phyloP scores from a whole-genome alignment of 768 basidiomycete species.

The Rhodocollybia butyracea region DNA sequence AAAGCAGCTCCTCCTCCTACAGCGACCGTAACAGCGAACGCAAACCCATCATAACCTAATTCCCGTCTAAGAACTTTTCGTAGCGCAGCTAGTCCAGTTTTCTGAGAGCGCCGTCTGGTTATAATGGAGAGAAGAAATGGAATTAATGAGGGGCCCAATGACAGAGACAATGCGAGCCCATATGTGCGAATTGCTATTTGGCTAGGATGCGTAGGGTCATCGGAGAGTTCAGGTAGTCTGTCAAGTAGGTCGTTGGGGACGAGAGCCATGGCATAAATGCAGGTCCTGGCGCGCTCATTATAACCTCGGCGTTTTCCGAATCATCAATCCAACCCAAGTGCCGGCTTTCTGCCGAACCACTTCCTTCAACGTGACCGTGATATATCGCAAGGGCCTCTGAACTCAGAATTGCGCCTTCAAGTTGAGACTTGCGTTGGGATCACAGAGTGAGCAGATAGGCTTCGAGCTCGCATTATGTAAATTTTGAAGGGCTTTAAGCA shows the following conservation, averaged over 20 bases:
- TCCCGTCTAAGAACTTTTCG: slow-evolving; percentile 47
- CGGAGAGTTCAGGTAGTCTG: slow-evolving; percentile 22
- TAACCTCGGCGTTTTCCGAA: too few species aligned
- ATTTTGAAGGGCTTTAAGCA: too few species aligned
- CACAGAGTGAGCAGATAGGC: too few species aligned
- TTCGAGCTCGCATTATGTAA: too few species aligned
- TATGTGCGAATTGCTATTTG: slow-evolving; percentile 68
- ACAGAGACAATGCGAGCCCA: slow-evolving; percentile 58
- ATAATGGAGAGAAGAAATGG: slow-evolving; percentile 43
- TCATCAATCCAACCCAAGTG: too few species aligned
- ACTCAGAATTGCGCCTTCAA: too few species aligned
- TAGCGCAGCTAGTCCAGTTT: slow-evolving; percentile 19
- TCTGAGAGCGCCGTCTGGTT: slow-evolving; percentile 16
- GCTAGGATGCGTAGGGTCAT: slow-evolving; percentile 46
- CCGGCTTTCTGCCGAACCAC: too few species aligned
- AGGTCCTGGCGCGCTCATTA: too few species aligned
- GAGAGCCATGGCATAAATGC: background rate
- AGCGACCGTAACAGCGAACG: slow-evolving; percentile 61
- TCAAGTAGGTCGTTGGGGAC: background rate
- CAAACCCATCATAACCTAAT: slow-evolving; percentile 60
- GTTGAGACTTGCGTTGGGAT: too few species aligned
- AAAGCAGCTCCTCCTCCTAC: slow-evolving; percentile 64
- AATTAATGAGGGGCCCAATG: slow-evolving; percentile 62
- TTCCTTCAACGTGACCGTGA: too few species aligned
- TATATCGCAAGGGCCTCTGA: too few species aligned